Conservation (phyloP, 768 basidiomycete species). For the Lactifluus volemus region DNA sequence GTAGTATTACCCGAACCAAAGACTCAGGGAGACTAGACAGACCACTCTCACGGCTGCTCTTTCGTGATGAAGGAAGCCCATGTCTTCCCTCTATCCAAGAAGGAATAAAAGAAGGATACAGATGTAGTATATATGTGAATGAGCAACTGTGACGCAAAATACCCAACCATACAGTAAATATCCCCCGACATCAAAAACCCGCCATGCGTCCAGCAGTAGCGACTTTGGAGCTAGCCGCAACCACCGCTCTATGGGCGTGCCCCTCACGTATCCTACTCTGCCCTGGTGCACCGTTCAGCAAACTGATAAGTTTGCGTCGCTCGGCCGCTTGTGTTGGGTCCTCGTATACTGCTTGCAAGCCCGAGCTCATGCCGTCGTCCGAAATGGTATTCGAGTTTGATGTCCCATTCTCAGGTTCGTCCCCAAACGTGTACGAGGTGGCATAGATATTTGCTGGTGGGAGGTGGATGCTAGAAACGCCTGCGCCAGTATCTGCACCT, state of each 20-base stretch:
- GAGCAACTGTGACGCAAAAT: background rate
- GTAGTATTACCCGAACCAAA: background rate
- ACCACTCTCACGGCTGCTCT: background rate
- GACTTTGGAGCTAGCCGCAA: background rate
- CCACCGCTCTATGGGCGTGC: background rate
- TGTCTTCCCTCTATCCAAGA: background rate
- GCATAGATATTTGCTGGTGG: background rate
- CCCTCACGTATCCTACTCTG: conserved; percentile 7
- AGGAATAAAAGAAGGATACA: background rate
- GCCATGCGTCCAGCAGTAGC: background rate
- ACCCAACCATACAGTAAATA: background rate
- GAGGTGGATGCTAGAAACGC: background rate
- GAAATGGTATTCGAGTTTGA: background rate
- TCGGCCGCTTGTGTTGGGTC: conserved; percentile 18
- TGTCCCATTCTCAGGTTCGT: conserved; percentile 9
- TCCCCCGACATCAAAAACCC: conserved; percentile 4
- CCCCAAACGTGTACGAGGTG: conserved; percentile 12
- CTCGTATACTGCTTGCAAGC: conserved; percentile 18
- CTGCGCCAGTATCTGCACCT: background rate
- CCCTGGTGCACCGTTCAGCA: conserved; percentile 15
- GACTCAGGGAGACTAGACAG: background rate
- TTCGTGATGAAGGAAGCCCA: background rate
- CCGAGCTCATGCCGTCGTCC: conserved; percentile 7
- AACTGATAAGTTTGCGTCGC: conserved; percentile 15
- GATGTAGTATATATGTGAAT: background rate